A percentile compares a stretch with the other conserved stretches of the same genome.
These are phyloP conservation scores for Perilla frutescens DNA, from an alignment of 257 asterid genomes.

Conservation along the genomic window DNA sequence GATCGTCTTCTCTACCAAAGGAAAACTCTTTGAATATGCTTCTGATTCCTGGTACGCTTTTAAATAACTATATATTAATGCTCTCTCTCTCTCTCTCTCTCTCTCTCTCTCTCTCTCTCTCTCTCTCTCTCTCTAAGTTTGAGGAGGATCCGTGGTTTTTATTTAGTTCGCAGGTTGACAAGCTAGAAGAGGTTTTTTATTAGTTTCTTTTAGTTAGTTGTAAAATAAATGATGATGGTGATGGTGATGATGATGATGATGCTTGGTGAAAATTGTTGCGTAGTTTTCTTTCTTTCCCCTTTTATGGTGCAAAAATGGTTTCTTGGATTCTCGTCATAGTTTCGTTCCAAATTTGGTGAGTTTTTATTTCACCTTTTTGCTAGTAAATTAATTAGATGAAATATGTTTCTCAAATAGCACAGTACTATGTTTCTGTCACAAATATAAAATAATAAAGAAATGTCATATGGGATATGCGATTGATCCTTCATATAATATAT, in stretches of 20 bases:
- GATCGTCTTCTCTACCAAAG: conserved; percentile 77
- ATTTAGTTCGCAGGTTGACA: too few relatives aligned
- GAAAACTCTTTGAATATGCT: conserved; percentile 72
- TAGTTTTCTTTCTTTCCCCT: too few relatives aligned
- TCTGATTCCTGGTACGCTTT: conserved; percentile 61
- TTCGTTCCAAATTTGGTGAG: conserved; percentile 2
- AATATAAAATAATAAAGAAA: not conserved
- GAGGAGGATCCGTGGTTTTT: too few relatives aligned
- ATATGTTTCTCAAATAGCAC: not conserved
- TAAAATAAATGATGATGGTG: too few relatives aligned
- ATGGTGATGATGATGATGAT: too few relatives aligned
- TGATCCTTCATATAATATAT: not conserved
- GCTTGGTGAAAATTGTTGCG: too few relatives aligned
- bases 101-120: too few relatives aligned
- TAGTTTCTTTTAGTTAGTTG: too few relatives aligned
- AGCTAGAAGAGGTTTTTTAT: too few relatives aligned
- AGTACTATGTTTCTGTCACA: not conserved
- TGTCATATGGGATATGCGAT: not conserved
- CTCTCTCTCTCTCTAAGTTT: too few relatives aligned
- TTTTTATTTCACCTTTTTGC: not conserved
- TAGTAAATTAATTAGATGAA: not conserved
- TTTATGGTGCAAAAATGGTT: not conserved
- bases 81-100: too few relatives aligned
- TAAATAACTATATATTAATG: too few relatives aligned
- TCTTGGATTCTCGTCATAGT: not conserved